Base-by-base conservation (phyloP, 805 yeast genomes). In the Saccharomycopsis fibuligera region DNA sequence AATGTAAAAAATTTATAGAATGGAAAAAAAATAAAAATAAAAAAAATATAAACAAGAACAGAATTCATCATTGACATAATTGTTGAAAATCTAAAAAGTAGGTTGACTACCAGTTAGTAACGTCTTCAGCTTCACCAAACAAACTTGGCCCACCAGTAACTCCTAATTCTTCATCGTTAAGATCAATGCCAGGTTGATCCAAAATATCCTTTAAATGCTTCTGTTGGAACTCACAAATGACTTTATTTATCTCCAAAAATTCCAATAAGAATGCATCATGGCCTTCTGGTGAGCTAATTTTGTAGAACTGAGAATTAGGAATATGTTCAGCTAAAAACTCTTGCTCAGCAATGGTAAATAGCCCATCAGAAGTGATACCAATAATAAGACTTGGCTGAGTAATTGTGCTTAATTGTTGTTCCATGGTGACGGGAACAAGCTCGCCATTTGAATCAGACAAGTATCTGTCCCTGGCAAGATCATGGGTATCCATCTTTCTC, bases 221-320 rank as follows among this genome's bases (percentile, higher is more conserved):
- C 22, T 65, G 67, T 59, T 91, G 72, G 64, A 91, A 93, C 2
- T 76, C 76, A 39, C 76, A 66, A 46, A 95, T 79, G 55, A 83
- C 70, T 33, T 75, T 70, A 62, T 93, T 86, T 49, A 93, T 88
- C 45, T 80, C 78, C 44, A 79, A 83, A 64, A 93, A 93, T 64
- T 93, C 99, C 42, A 93, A 71, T 52, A 93, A 68, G 61, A 93
- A 93, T 2, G 98, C 99, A 68, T 93, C 99, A 61, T 93, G 99
- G 16, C 99, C 99, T 58, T 93, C 99, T 10, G 91, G 93, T 1
- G 97, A 89, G 54, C 85, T 78, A 38, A 93, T 81, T 58, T 80
- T 79, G 56, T 81, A 79, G 55, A 93, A 69, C 5, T 57, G 63
- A 1, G 95, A 74, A 57, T 84, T 73, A 5, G 89, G 90, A 51